phyloP scores from a whole-genome alignment of 768 basidiomycete species.

The Hypholoma sublateritium region DNA sequence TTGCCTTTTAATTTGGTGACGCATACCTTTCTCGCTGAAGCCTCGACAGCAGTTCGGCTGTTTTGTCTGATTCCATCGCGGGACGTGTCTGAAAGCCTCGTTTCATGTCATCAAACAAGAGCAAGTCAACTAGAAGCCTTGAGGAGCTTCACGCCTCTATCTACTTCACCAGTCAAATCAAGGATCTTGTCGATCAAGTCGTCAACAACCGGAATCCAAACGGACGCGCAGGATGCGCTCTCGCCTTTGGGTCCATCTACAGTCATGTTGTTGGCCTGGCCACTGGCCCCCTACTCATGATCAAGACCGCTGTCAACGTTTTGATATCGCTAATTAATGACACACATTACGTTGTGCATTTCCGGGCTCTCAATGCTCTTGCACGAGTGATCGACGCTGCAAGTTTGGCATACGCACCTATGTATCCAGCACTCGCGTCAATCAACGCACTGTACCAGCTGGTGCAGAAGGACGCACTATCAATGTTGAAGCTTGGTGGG shows the following conservation, averaged over 20 bases:
- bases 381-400: conserved; percentile 88
- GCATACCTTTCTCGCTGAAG: conserved; percentile 1
- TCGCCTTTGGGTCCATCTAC: conserved; percentile 92
- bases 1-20: conserved; percentile 12
- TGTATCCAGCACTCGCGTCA: conserved; percentile 85
- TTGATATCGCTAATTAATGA: conserved; percentile 94
- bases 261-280: conserved; percentile 91
- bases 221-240: conserved; percentile 88
- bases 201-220: conserved; percentile 93
- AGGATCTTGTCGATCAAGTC: conserved; percentile 89
- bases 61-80: no score
- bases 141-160: conserved; percentile 50
- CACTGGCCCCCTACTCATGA: conserved; percentile 89
- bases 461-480: conserved; percentile 90
- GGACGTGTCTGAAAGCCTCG: no score
- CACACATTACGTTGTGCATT: conserved; percentile 95
- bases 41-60: not conserved
- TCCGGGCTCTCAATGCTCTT: conserved; percentile 85
- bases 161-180: conserved; percentile 85
- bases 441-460: conserved; percentile 97
- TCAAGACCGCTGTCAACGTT: conserved; percentile 93
- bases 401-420: conserved; percentile 90
- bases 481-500: conserved; percentile 91
- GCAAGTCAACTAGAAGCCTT: conserved; percentile 38
- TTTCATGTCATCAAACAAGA: conserved; percentile 47